Percentiles rank a stretch among this genome's conserved stretches.
Conservation (phyloP, 768 basidiomycete species). For the Tylopilus felleus region DNA sequence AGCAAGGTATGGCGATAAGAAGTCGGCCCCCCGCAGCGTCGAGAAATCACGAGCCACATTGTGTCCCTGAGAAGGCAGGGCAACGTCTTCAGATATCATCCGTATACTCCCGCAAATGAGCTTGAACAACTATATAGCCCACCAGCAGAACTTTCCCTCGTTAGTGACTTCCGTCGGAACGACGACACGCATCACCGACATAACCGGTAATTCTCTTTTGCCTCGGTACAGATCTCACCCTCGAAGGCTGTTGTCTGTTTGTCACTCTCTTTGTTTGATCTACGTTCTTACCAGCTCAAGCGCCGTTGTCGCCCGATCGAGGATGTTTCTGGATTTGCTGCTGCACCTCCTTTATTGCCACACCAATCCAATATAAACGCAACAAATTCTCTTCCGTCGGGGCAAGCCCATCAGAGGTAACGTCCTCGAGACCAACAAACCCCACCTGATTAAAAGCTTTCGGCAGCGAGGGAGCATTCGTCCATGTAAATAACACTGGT, state of each 20-base stretch:
- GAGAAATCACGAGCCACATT: constrained; percentile 16
- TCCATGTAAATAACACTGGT: not conserved
- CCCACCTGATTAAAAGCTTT: not conserved
- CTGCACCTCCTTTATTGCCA: no score
- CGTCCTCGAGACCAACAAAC: not conserved
- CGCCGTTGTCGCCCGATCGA: constrained; percentile 1
- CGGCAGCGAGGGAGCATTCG: constrained; percentile 3
- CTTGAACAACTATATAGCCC: not conserved
- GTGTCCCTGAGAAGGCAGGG: constrained; percentile 5
- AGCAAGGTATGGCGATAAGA: constrained; percentile 6
- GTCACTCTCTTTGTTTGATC: not conserved
- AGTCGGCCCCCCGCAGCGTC: not conserved
- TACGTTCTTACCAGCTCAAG: not conserved
- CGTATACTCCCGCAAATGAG: not conserved
- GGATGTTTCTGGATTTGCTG: not conserved
- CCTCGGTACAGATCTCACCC: not conserved
- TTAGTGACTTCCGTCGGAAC: constrained; percentile 17
- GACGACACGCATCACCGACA: not conserved
- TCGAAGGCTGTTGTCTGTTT: not conserved
- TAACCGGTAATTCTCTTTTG: not conserved
- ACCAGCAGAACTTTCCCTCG: not conserved
- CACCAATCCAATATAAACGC: not conserved
- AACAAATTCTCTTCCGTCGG: constrained; percentile 2
- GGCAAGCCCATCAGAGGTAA: not conserved
- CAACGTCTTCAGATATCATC: not conserved